A percentile compares a stretch with the other conserved stretches of the same genome.
Conservation (phyloP, 495 filamentous ascomycete species). For the Tuber magnatum region DNA sequence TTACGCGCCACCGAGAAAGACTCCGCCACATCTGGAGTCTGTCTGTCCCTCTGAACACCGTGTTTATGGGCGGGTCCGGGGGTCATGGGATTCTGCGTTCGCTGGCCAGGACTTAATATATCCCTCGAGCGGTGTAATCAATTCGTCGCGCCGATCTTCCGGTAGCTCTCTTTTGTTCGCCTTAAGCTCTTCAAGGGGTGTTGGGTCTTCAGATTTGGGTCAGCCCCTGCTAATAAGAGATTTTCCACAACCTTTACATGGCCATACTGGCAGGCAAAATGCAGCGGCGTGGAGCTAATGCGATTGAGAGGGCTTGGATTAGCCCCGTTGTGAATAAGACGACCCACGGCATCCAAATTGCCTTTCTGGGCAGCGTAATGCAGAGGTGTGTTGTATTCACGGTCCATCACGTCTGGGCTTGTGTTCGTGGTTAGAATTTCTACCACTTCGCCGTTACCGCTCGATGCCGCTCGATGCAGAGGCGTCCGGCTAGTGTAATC, state of each 20-base stretch:
- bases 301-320: background rate
- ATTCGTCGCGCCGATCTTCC: background rate
- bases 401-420: background rate
- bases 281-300: background rate
- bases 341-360: conserved; percentile 5
- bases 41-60: background rate
- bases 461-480: conserved; percentile 12
- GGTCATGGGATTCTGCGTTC: background rate
- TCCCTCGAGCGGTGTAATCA: background rate
- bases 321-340: conserved; percentile 14
- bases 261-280: background rate
- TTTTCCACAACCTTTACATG: background rate
- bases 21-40: background rate
- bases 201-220: background rate
- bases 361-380: conserved; percentile 21
- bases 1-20: background rate
- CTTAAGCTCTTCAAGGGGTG: background rate
- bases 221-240: conserved; percentile 1
- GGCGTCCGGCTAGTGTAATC: conserved; percentile 5
- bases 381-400: conserved; percentile 13
- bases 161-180: background rate
- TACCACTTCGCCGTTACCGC: background rate
- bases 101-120: background rate
- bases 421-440: background rate
- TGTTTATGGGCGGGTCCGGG: background rate